Evolutionary conservation across 1,284 basidiomycete genomes (phyloP).

Genomic region (Cryptococcus hybrid): DNA sequence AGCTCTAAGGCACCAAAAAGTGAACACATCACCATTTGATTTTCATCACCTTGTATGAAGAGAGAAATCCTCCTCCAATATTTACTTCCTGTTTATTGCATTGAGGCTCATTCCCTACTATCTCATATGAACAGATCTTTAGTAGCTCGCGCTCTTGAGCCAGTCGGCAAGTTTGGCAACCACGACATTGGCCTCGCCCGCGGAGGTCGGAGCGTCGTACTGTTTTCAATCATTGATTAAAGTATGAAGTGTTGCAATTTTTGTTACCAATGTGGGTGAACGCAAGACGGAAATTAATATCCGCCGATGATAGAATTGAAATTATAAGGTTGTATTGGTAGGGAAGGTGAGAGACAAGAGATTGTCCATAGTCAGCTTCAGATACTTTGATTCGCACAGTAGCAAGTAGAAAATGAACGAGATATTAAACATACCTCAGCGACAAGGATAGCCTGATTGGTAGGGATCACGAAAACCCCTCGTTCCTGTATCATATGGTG

Average conservation of each 20-base stretch:
- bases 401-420: not conserved
- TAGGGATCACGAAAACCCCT: slow-evolving; percentile 81
- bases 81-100: not conserved
- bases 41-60: not conserved
- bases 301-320: not conserved
- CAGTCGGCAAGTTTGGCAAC: slow-evolving; percentile 80
- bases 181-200: slow-evolving; percentile 67
- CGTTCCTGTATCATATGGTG: slow-evolving; percentile 58
- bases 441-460: slow-evolving; percentile 82
- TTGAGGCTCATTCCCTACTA: not conserved
- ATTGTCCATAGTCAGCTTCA: not conserved
- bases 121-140: slow-evolving; percentile 9
- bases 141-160: slow-evolving; percentile 60
- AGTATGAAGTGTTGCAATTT: slow-evolving; percentile 3
- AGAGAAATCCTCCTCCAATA: not conserved
- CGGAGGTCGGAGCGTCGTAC: slow-evolving; percentile 65
- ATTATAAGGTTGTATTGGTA: not conserved
- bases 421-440: slow-evolving; percentile 53
- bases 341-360: not conserved
- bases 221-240: too few relatives aligned
- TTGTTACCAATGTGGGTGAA: not conserved
- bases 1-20: too few relatives aligned
- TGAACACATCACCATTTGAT: not conserved
- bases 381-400: too few relatives aligned
- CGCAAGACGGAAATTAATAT: too few relatives aligned